Evolutionary conservation across 2,329 filamentous ascomycete species (phyloP).

Genomic region (Aspergillus sp.): DNA sequence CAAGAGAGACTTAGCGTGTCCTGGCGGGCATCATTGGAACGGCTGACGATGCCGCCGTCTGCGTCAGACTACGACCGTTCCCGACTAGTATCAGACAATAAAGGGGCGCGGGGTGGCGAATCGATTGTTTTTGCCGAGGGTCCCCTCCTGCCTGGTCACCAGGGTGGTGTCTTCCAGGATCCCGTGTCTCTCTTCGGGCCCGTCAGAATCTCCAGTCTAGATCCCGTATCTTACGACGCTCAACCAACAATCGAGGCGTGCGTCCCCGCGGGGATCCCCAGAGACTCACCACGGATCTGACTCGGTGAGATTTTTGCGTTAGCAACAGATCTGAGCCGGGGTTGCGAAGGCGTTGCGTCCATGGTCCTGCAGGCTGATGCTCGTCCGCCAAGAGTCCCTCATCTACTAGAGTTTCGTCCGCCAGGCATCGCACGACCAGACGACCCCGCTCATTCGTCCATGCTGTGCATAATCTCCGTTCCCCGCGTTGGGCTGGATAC

Average conservation of each 20-base stretch:
- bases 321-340: not conserved
- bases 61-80: no score
- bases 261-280: not conserved
- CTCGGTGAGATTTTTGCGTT: conserved; percentile 3
- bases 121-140: not conserved
- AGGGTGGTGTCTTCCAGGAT: not conserved
- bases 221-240: not conserved
- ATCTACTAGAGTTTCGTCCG: not conserved
- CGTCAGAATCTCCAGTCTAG: not conserved
- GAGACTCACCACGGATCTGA: not conserved
- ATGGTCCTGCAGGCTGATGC: not conserved
- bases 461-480: no score
- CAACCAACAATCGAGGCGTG: not conserved
- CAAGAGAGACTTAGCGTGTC: no score
- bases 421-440: no score
- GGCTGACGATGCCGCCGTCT: no score
- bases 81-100: no score
- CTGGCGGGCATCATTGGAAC: no score
- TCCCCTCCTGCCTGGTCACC: not conserved
- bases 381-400: not conserved
- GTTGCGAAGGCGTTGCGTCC: not conserved
- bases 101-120: not conserved
- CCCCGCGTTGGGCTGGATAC: no score
- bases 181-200: not conserved
- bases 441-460: no score